Evolutionary conservation across 257 asterid species (phyloP).

Genomic region (Echites panduratus): DNA sequence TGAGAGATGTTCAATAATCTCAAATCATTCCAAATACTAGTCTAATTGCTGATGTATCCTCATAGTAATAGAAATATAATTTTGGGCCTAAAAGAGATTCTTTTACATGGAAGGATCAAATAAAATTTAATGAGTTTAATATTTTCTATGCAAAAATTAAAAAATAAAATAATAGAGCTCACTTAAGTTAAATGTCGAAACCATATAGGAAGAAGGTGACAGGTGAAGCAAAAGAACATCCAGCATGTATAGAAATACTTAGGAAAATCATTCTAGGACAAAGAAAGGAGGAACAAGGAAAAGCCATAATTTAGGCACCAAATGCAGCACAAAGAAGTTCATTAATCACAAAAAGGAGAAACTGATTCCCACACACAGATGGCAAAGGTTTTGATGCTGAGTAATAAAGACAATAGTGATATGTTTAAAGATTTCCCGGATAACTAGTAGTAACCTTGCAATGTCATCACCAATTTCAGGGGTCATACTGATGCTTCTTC

Average conservation of each 20-base stretch:
- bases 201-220: neutral
- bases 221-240: neutral
- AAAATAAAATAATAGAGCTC: neutral
- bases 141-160: too few relatives aligned
- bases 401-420: slow-evolving; percentile 5
- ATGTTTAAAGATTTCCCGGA: slow-evolving; percentile 7
- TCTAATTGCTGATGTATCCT: neutral
- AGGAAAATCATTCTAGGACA: neutral
- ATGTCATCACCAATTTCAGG: slow-evolving; percentile 98
- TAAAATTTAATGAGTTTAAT: neutral
- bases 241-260: neutral
- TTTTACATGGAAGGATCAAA: neutral
- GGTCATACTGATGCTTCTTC: slow-evolving; percentile 95
- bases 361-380: neutral
- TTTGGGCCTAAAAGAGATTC: neutral
- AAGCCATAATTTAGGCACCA: neutral
- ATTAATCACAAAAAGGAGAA: neutral
- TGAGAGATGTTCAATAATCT: neutral
- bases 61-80: neutral
- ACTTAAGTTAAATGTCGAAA: neutral
- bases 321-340: neutral
- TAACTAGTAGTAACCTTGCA: slow-evolving; percentile 64
- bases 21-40: neutral
- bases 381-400: neutral
- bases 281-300: neutral